A percentile compares a stretch with the other conserved stretches of the same genome.
Evolutionary conservation across 257 asterid genomes (phyloP).

Genomic region (Solanum paucissectum): DNA sequence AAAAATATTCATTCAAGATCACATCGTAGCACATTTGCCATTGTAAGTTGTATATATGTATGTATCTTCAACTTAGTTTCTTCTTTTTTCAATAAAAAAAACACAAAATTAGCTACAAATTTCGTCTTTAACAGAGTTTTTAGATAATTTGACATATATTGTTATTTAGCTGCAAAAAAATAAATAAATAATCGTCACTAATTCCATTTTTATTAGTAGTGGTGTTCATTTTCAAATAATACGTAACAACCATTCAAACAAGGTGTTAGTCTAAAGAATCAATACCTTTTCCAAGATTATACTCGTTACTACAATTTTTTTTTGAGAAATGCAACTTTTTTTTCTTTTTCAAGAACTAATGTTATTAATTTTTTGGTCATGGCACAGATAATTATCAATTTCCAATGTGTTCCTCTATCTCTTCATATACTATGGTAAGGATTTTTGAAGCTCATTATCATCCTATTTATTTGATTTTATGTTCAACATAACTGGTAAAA

Average conservation of each 20-base stretch:
- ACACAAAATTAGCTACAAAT: background rate
- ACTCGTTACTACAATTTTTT: background rate
- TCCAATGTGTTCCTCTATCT: background rate
- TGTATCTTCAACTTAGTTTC: background rate
- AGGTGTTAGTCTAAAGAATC: background rate
- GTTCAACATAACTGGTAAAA: background rate
- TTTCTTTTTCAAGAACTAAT: background rate
- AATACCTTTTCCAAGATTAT: background rate
- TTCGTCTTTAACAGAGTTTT: background rate
- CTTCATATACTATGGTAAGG: conserved; percentile 17
- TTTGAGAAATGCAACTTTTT: background rate
- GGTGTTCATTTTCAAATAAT: background rate
- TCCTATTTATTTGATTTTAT: background rate
- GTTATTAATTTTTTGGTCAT: background rate
- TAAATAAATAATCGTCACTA: background rate
- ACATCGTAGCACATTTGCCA: background rate
- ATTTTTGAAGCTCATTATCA: background rate
- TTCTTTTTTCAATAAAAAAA: background rate
- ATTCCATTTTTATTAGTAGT: background rate
- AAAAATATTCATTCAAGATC: background rate
- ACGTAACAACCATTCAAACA: background rate
- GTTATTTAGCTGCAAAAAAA: background rate
- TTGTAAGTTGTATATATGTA: background rate
- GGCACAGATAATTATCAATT: conserved; percentile 1
- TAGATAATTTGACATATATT: rapidly evolving